Base-by-base conservation (phyloP, 345 rosid species). In the Boechera stricta region DNA sequence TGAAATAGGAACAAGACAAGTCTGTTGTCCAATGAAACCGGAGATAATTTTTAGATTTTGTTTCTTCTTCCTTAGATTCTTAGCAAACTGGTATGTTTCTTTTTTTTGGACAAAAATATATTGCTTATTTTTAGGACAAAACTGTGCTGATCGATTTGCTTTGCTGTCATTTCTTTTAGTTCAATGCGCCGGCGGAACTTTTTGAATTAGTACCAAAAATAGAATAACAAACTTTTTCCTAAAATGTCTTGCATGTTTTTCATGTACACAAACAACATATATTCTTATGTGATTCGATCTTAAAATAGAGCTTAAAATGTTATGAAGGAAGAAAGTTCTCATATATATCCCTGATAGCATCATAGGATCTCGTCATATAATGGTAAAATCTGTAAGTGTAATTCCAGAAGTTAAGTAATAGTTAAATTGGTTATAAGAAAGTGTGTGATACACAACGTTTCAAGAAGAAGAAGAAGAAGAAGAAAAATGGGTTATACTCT, bases 1-100 rank as follows among this genome's bases (percentile, higher is more conserved):
- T 24, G 42, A 72, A 78, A 58, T 72, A 67, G 77, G 57, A 67
- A 78, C 4, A 67, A 61, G 77, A 72, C 68, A 72, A 78, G 63
- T 52, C 38, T 58, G 48, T 77, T 55, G 71, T 70, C 76, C 75
- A 12, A 55, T 42, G 48, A 62, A 62, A 77, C 9, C 39, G 51
- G 59, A 15, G 16, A 33, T 6, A 8, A 8, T 70, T 71, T 77
- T 77, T 77, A 77, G 76, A 77, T 71, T 71, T 64, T 38, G 71
- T 69, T 77, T 62, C 57, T 53, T 31, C 57, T 62, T 61, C 57
- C 7, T 35, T 42, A 12, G 80, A 70, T 62, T 77, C 75, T 62
- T 69, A 35, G 7, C 11, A 52, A 69, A 44, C 57, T 45, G 58
- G 42, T 77, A 10, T 62, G 0, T 33, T 32, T 32, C 55, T 33